Percentiles rank a stretch among this genome's conserved stretches.
Conservation (phyloP, 331 rosid genomes). For the Rhamnella rubrinervis region DNA sequence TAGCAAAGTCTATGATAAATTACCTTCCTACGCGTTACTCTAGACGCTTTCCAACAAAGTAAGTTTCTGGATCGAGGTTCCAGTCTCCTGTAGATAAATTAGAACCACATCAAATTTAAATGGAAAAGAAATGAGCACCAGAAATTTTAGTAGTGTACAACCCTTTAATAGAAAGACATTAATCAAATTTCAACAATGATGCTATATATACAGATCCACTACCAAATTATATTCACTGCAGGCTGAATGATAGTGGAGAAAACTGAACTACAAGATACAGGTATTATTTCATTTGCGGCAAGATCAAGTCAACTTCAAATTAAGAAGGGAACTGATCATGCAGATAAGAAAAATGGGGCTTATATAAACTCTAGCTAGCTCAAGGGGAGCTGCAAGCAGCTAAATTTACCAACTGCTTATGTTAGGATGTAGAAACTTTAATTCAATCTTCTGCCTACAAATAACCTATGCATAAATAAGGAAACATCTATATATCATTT, state of each 20-base stretch:
- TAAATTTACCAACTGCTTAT: no score
- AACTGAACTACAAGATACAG: background rate
- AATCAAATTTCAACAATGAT: background rate
- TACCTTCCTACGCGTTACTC: slow-evolving; percentile 84
- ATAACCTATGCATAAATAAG: no score
- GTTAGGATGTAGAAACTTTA: no score
- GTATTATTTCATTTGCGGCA: background rate
- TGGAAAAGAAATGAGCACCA: background rate
- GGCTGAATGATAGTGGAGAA: background rate
- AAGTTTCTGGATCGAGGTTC: slow-evolving; percentile 94
- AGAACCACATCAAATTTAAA: slow-evolving; percentile 13
- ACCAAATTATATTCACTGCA: background rate
- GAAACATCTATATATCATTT: no score
- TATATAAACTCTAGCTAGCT: no score
- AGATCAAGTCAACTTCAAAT: background rate
- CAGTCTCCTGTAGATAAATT: slow-evolving; percentile 65
- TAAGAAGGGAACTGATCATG: background rate
- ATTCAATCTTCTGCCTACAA: no score
- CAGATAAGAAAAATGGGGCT: background rate
- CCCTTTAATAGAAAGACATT: background rate
- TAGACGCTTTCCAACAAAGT: slow-evolving; percentile 86
- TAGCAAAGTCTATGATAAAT: slow-evolving; percentile 1
- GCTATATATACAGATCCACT: background rate
- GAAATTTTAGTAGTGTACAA: background rate
- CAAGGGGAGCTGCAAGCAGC: no score